Base-by-base conservation (phyloP, 2,329 filamentous ascomycete species). In the Apiospora rasikravindrae region DNA sequence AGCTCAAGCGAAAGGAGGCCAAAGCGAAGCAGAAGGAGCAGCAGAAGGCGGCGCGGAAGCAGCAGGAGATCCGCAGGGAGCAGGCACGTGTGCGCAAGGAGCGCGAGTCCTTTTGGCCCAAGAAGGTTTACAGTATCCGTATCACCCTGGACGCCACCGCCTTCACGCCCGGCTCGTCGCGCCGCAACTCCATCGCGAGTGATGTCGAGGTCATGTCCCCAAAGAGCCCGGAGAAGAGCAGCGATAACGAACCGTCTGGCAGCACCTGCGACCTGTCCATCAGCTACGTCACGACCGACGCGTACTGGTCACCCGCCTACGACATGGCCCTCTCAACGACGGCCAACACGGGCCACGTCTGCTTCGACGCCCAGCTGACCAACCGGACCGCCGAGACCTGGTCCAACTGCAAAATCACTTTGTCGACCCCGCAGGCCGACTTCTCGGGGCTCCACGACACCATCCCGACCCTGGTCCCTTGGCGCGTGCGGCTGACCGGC, bases 341-440 rank as follows among this genome's bases (percentile, higher is more conserved):
- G 0, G 83, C 80, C 26, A 86, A 85, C 68, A 85, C 86, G 0
- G 89, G 85, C 1, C 81, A 81, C 5, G 83, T 92, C 19, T 87
- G 86, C 76, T 93, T 92, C 77, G 88, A 91, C 71, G 90, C 90
- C 1, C 86, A 88, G 74, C 86, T 92, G 70, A 86, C 85, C 71
- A 93, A 93, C 80, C 83, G 83, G 69, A 91, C 89, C 0, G 89
- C 88, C 0, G 91, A 93, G 81, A 88, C 86, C 0, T 93, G 91
- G 91, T 83, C 82, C 42, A 86, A 88, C 79, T 88, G 88, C 78
- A 88, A 87, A 73, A 81, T 93, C 49, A 86, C 86, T 0, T 85
- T 93, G 6, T 92, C 90, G 2, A 92, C 89, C 0, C 91, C 89
- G 0, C 88, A 92, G 76, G 87, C 90, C 4, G 85, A 85, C 6